phyloP scores from a whole-genome alignment of 805 yeast genomes.

The Komagataella phaffii region DNA sequence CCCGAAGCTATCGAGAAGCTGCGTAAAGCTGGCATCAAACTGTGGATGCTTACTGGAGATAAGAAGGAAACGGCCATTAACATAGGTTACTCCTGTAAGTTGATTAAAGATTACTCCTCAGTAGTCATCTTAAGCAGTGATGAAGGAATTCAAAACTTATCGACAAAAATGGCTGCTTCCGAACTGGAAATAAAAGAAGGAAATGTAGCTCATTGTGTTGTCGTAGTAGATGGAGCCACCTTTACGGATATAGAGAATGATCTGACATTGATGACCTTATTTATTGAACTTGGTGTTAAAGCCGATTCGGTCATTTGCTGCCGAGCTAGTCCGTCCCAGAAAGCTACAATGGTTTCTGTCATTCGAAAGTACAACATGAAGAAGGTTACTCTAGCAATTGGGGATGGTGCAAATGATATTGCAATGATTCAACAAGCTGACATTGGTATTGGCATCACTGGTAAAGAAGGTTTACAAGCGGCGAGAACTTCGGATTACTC shows the following conservation, averaged over 20 bases:
- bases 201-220: conserved; percentile 83
- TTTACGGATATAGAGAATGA: conserved; percentile 62
- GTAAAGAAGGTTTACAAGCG: conserved; percentile 94
- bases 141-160: conserved; percentile 34
- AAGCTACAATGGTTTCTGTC: conserved; percentile 74
- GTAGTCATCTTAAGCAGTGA: conserved; percentile 49
- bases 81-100: conserved; percentile 87
- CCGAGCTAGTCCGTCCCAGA: conserved; percentile 94
- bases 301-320: conserved; percentile 91
- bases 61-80: conserved; percentile 96
- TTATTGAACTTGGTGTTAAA: conserved; percentile 73
- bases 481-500: conserved; percentile 92
- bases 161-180: conserved; percentile 62
- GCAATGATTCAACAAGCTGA: conserved; percentile 99
- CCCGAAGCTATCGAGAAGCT: conserved; percentile 88
- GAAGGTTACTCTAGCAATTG: conserved; percentile 86
- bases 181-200: conserved; percentile 61
- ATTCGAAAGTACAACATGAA: conserved; percentile 59
- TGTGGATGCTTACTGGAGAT: conserved; percentile 99
- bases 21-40: conserved; percentile 81
- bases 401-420: conserved; percentile 98
- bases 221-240: conserved; percentile 92
- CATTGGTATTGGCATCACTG: conserved; percentile 95
- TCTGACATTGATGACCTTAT: conserved; percentile 54
- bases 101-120: conserved; percentile 87